Evolutionary conservation across 2,329 filamentous ascomycete genomes (phyloP).

Genomic region (Neofusicoccum ribis): DNA sequence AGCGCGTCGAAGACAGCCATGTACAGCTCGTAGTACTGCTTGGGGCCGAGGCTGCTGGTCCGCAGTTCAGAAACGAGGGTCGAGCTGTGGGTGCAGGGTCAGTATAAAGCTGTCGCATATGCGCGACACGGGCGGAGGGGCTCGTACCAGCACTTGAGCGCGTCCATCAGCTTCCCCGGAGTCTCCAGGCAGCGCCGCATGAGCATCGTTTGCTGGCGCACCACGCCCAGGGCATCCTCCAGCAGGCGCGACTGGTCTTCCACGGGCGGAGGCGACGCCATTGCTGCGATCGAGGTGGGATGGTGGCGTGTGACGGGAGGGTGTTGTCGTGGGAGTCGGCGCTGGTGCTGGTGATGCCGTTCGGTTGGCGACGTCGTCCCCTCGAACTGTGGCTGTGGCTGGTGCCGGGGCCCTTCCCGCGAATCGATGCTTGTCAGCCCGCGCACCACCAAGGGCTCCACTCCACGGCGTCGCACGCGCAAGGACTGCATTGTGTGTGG

Average conservation of each 20-base stretch:
- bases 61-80: slow-evolving; percentile 97
- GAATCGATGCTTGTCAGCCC: neutral
- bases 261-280: slow-evolving; percentile 51
- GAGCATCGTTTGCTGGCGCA: slow-evolving; percentile 92
- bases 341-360: slow-evolving; percentile 15
- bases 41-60: slow-evolving; percentile 94
- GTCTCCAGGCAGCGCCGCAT: slow-evolving; percentile 99
- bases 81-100: slow-evolving; percentile 61
- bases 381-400: slow-evolving; percentile 16
- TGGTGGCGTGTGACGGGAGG: slow-evolving; percentile 27
- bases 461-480: neutral
- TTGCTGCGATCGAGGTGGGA: slow-evolving; percentile 54
- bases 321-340: slow-evolving; percentile 15
- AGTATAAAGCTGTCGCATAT: neutral
- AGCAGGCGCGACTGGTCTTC: slow-evolving; percentile 78
- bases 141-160: slow-evolving; percentile 92
- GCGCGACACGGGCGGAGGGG: neutral
- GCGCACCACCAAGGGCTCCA: neutral
- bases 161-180: slow-evolving; percentile 98
- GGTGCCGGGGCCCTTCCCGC: slow-evolving; percentile 8
- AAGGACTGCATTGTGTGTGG: neutral
- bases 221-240: slow-evolving; percentile 93
- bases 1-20: slow-evolving; percentile 99
- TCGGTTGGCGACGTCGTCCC: slow-evolving; percentile 17
- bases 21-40: slow-evolving; percentile 99